These are phyloP conservation scores for Emydomyces testavorans DNA, from an alignment of 2,329 filamentous ascomycete genomes.

Conservation along the genomic window DNA sequence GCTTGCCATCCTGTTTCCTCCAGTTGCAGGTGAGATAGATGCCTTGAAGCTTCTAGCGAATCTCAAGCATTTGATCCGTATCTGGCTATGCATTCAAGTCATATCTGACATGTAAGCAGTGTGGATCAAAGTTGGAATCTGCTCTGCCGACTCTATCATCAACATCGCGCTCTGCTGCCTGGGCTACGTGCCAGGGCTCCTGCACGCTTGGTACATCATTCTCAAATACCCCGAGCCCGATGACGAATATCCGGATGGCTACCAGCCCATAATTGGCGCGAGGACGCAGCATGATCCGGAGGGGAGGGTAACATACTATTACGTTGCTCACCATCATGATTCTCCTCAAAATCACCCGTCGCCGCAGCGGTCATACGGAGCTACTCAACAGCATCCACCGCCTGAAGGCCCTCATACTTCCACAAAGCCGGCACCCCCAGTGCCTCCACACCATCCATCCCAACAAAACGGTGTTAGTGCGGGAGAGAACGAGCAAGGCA, in stretches of 20 bases:
- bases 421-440: conserved; percentile 19
- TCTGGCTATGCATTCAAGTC: not conserved
- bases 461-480: conserved; percentile 10
- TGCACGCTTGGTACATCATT: conserved; percentile 98
- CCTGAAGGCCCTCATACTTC: conserved; percentile 18
- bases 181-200: conserved; percentile 70
- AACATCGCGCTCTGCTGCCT: conserved; percentile 82
- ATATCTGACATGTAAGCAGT: conserved; percentile 42
- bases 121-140: conserved; percentile 93
- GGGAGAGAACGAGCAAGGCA: conserved; percentile 16
- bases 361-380: conserved; percentile 29
- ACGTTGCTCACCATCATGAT: conserved; percentile 50
- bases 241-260: conserved; percentile 45
- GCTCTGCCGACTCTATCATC: conserved; percentile 82
- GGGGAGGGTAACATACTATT: conserved; percentile 60
- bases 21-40: conserved; percentile 41
- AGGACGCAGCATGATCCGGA: conserved; percentile 30
- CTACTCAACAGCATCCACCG: conserved; percentile 26
- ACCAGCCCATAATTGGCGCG: conserved; percentile 52
- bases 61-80: not conserved
- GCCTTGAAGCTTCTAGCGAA: not conserved
- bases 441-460: conserved; percentile 15
- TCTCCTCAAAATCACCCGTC: conserved; percentile 21
- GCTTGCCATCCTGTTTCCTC: conserved; percentile 51
- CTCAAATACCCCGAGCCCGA: conserved; percentile 69